phyloP scores from a whole-genome alignment of 2,329 filamentous ascomycete genomes.

The Elsinoe arachidis region DNA sequence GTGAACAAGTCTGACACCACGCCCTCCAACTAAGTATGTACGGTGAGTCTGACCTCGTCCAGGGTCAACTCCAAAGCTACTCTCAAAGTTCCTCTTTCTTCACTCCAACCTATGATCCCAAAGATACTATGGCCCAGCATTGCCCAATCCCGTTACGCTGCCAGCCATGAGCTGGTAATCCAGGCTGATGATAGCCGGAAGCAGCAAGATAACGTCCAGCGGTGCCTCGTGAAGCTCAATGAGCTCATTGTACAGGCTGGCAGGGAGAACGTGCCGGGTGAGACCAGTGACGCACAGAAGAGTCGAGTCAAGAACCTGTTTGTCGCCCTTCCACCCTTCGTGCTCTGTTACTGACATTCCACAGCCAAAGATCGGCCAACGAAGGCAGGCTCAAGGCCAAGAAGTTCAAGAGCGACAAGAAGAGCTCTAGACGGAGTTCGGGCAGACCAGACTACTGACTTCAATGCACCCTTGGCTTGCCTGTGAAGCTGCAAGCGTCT shows the following conservation, averaged over 20 bases:
- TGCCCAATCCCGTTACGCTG: constrained; percentile 46
- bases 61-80: constrained; percentile 61
- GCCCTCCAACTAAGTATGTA: neutral
- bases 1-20: constrained; percentile 53
- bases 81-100: constrained; percentile 46
- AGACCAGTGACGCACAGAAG: constrained; percentile 49
- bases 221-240: constrained; percentile 51
- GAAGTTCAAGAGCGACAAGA: constrained; percentile 55
- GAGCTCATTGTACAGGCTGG: constrained; percentile 46
- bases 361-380: constrained; percentile 49
- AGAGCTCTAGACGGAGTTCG: constrained; percentile 42
- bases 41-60: constrained; percentile 14
- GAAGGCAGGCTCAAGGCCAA: constrained; percentile 49
- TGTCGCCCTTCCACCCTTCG: constrained; percentile 19
- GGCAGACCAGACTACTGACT: constrained; percentile 27
- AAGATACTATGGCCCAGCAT: constrained; percentile 44
- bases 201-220: constrained; percentile 50
- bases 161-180: constrained; percentile 48
- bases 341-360: neutral
- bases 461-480: neutral
- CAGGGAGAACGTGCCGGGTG: constrained; percentile 46
- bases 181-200: constrained; percentile 57
- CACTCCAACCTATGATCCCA: constrained; percentile 47
- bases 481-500: neutral
- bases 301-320: constrained; percentile 48